These are phyloP conservation scores for Gamsiella multidivaricata DNA, from an alignment of 192 early-diverging fungal genomes.

Conservation along the genomic window DNA sequence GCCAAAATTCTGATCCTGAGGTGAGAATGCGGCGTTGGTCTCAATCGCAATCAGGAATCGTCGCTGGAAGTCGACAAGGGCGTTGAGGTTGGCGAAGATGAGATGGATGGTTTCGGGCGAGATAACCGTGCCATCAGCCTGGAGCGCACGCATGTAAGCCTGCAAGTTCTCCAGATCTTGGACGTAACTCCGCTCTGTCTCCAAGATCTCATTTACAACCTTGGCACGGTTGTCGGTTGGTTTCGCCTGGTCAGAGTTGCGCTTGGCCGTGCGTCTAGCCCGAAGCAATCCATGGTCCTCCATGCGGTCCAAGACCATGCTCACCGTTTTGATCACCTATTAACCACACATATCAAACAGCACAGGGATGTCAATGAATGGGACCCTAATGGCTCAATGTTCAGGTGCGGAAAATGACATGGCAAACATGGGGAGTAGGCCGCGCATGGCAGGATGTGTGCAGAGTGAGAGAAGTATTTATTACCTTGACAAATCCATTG, in stretches of 20 bases:
- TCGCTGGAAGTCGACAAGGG: constrained; percentile 95
- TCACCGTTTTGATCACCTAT: constrained; percentile 88
- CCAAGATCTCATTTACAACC: constrained; percentile 88
- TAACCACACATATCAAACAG: constrained; percentile 2
- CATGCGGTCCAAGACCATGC: constrained; percentile 79
- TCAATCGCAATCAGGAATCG: constrained; percentile 94
- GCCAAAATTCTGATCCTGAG: constrained; percentile 91
- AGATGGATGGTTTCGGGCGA: constrained; percentile 81
- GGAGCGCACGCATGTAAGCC: constrained; percentile 77
- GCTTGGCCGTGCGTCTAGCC: constrained; percentile 48
- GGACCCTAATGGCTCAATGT: too few species aligned
- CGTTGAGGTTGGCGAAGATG: constrained; percentile 94
- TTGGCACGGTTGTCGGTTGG: constrained; percentile 91
- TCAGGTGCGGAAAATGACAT: constrained; percentile 1
- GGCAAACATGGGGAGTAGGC: background rate
- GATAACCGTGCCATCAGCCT: constrained; percentile 74
- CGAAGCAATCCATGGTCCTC: constrained; percentile 71
- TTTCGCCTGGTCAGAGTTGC: constrained; percentile 63
- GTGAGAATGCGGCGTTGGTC: constrained; percentile 72
- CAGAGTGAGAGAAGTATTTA: background rate
- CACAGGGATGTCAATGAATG: background rate
- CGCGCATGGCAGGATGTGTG: background rate
- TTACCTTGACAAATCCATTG: constrained; percentile 95
- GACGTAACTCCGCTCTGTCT: constrained; percentile 94
- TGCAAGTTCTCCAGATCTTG: constrained; percentile 88